Evolutionary conservation across 768 basidiomycete species (phyloP), one percentile per base, ranked within the genome.

Genomic region (Mycena kentingensis): DNA sequence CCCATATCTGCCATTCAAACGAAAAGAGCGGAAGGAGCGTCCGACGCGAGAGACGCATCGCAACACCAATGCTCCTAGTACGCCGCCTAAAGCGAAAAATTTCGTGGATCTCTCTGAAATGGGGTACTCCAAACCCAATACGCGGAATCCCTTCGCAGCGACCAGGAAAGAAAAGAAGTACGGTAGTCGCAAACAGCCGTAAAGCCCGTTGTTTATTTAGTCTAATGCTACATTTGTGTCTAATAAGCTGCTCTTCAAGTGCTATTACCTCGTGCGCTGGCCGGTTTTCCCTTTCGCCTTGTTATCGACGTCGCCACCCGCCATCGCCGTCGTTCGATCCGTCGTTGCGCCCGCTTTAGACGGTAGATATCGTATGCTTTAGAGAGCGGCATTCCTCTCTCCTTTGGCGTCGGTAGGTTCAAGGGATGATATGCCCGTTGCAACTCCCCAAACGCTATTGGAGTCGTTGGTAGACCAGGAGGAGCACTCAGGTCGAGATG

Each of bases 301-400:
- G n/a, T 10, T 22, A 26, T 28, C 29, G 31, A 25, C 10, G 24
- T 32, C 36, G 18, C 11, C 22, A 18, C n/a, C 25, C 34, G 41
- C 26, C 47, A 34, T 29, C 41, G 29, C 32, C 19, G 36, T 37
- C 26, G 19, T 22, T 19, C 38, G 21, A 29, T n/a, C 46, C 27
- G 16, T 24, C 46, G 50, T 29, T 19, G 51, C 3, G 21, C 27
- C 11, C 39, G n/a, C 15, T 47, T 12, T 32, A 27, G 15, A 13
- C 36, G 51, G 21, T 49, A 41, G 21, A 44, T 39, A 28, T 36
- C n/a, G 27, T 58, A 58, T 13, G 26, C 24, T 18, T 39, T 21
- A 8, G 49, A 51, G 7, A 52, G 19, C 12, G 57, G 57, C 6
- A 59, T 22, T 1, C 47, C 57, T 37, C 31, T 51, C 18, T 55